Evolutionary conservation across 306 rosid genomes (phyloP).

Genomic region (Inga oerstediana): DNA sequence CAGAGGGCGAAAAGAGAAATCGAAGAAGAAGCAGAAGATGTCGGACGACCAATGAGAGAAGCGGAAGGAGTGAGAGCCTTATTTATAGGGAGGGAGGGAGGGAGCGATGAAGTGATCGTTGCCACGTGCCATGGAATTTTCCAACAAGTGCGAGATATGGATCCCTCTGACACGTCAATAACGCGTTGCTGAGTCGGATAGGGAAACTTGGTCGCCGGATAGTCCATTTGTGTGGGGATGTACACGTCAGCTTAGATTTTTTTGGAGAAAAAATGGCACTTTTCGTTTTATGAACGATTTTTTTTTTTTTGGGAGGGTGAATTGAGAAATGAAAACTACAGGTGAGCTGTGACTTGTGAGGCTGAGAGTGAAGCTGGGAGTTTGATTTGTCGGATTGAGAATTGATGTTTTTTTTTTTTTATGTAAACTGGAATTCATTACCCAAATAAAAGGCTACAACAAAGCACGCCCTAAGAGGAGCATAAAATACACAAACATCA

Average conservation of each 20-base stretch:
- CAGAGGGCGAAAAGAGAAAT: neutral
- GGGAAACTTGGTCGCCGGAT: neutral
- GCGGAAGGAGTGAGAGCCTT: neutral
- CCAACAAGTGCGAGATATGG: constrained; percentile 35
- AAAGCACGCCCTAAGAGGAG: too few species aligned
- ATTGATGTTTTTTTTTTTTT: neutral
- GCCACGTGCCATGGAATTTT: constrained; percentile 33
- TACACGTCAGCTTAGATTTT: constrained; percentile 22
- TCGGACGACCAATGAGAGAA: constrained; percentile 17
- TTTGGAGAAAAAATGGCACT: neutral
- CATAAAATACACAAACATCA: too few species aligned
- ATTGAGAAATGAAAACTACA: neutral
- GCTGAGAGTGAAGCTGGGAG: neutral
- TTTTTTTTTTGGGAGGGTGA: neutral
- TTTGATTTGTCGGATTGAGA: neutral
- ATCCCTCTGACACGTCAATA: constrained; percentile 6
- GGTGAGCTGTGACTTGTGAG: neutral
- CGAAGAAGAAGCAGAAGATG: neutral
- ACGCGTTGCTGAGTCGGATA: constrained; percentile 41
- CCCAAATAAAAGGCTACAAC: too few species aligned
- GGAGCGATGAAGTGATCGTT: neutral
- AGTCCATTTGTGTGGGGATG: neutral
- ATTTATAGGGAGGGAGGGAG: constrained; percentile 16
- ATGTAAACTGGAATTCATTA: too few species aligned
- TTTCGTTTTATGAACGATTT: neutral